Evolutionary conservation across 768 basidiomycete genomes (phyloP).

Genomic region (Rhodocollybia butyracea): DNA sequence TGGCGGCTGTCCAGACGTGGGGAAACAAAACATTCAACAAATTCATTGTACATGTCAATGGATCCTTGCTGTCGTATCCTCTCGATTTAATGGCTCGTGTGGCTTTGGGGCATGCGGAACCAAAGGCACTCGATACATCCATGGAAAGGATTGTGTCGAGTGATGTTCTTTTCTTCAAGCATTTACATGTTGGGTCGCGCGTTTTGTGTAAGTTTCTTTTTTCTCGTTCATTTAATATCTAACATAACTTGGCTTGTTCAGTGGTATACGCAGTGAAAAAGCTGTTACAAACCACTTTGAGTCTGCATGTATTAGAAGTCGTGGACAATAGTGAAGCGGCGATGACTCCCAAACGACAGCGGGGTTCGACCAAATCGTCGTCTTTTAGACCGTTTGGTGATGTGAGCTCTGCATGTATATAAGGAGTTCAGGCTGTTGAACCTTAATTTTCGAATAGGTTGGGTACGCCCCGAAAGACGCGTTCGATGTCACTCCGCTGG

Average conservation of each 20-base stretch:
- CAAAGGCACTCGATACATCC: conserved; percentile 49
- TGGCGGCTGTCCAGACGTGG: conserved; percentile 51
- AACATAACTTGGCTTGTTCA: conserved; percentile 21
- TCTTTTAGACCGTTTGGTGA: conserved; percentile 66
- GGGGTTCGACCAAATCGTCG: conserved; percentile 3
- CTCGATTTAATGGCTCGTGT: conserved; percentile 67
- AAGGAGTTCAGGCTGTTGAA: background rate
- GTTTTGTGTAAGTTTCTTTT: conserved; percentile 47
- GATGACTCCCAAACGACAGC: conserved; percentile 32
- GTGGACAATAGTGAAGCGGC: conserved; percentile 35
- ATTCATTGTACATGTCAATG: conserved; percentile 63
- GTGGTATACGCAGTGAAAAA: conserved; percentile 70
- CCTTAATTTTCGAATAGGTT: conserved; percentile 34
- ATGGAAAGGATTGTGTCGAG: conserved; percentile 57
- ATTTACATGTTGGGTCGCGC: conserved; percentile 49
- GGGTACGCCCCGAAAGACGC: conserved; percentile 73
- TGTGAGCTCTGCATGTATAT: conserved; percentile 31
- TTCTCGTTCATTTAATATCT: background rate
- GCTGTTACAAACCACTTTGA: conserved; percentile 50
- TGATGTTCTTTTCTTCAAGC: conserved; percentile 63
- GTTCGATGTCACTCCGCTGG: conserved; percentile 53
- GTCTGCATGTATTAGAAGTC: conserved; percentile 59
- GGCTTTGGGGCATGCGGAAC: conserved; percentile 44
- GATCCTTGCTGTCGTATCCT: conserved; percentile 60
- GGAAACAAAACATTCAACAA: conserved; percentile 52